These are phyloP conservation scores for Yamadazyma dendronema DNA, from an alignment of 1,139 yeast genomes.

Conservation along the genomic window DNA sequence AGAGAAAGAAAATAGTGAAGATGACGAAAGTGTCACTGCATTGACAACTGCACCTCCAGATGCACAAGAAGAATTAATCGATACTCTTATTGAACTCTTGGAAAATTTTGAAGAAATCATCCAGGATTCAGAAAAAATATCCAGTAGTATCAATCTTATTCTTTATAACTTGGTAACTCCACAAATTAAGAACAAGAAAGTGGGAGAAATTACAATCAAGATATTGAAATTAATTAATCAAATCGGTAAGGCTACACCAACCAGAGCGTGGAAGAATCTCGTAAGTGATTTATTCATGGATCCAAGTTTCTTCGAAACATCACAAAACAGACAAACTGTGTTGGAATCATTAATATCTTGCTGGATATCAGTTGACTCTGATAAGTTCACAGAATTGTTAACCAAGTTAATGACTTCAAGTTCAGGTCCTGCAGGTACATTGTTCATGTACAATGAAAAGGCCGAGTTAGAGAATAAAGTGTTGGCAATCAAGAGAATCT, in stretches of 20 bases:
- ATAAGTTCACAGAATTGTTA: constrained; percentile 56
- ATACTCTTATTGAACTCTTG: constrained; percentile 33
- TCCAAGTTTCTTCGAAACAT: constrained; percentile 40
- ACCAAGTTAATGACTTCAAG: constrained; percentile 48
- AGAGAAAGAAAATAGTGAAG: constrained; percentile 2
- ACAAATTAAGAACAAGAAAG: constrained; percentile 38
- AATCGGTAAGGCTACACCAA: constrained; percentile 35
- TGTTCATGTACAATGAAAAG: constrained; percentile 74
- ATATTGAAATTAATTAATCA: constrained; percentile 38
- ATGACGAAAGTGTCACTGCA: not conserved
- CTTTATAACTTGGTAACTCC: constrained; percentile 46
- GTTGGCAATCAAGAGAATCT: constrained; percentile 53
- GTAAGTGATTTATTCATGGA: constrained; percentile 55
- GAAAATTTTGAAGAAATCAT: constrained; percentile 42
- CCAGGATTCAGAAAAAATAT: constrained; percentile 53
- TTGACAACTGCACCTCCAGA: constrained; percentile 10
- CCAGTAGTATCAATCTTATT: constrained; percentile 41
- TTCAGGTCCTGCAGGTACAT: constrained; percentile 50
- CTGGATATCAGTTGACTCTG: constrained; percentile 60
- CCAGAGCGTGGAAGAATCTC: constrained; percentile 51
- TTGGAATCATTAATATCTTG: constrained; percentile 53
- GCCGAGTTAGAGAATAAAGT: constrained; percentile 57
- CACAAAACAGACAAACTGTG: constrained; percentile 20
- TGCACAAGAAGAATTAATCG: constrained; percentile 36
- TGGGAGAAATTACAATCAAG: constrained; percentile 28